Evolutionary conservation across 306 rosid genomes (phyloP).

Genomic region (Glycine latifolia): DNA sequence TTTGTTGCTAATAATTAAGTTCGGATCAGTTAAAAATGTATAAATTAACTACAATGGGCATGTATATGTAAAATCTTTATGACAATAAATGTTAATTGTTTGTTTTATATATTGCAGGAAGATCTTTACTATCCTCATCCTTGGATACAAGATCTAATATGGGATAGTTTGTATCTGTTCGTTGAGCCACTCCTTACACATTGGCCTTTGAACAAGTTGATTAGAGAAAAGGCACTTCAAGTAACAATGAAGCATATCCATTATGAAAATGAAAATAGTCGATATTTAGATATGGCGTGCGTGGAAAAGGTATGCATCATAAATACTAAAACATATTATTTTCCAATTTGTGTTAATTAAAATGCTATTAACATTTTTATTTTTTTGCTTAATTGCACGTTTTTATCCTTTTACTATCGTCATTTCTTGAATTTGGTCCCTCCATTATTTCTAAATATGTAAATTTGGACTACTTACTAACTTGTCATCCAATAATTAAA

Average conservation of each 20-base stretch:
- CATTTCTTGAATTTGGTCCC: no score
- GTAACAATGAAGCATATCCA: constrained; percentile 70
- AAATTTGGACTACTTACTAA: no score
- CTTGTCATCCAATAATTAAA: no score
- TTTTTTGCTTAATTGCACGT: no score
- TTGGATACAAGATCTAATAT: constrained; percentile 61
- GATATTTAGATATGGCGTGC: constrained; percentile 64
- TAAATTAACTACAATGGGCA: no score
- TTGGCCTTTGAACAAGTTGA: constrained; percentile 68
- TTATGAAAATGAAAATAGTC: constrained; percentile 71
- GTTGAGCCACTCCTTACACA: constrained; percentile 66
- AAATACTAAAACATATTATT: background rate
- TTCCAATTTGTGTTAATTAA: background rate
- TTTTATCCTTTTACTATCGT: no score
- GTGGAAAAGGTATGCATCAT: constrained; percentile 59
- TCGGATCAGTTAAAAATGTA: no score
- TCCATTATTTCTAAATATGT: no score
- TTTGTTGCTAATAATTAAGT: no score
- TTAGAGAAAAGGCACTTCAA: constrained; percentile 64
- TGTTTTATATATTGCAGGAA: constrained; percentile 48
- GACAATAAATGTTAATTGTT: background rate
- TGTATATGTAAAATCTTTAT: no score
- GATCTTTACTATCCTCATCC: constrained; percentile 65
- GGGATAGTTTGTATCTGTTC: constrained; percentile 67
- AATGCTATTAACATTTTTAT: background rate